Conservation (phyloP, 257 asterid genomes). For the Solanum paucissectum region DNA sequence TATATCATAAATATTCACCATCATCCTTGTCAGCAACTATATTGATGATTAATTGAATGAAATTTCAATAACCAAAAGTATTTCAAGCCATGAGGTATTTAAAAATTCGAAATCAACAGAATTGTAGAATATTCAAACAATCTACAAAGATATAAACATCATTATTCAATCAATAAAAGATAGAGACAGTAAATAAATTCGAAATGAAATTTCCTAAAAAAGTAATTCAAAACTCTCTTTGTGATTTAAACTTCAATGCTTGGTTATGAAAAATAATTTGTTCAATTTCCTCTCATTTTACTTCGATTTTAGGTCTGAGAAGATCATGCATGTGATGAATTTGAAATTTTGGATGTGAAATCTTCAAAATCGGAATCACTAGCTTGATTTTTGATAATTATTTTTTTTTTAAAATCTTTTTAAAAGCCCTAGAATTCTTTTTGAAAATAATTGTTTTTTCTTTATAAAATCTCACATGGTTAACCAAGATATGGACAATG, state of each 20-base stretch:
- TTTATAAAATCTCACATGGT: not conserved
- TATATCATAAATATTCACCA: not conserved
- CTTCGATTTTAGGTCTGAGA: not conserved
- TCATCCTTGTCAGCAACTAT: not conserved
- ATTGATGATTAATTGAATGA: not conserved
- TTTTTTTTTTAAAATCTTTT: accelerated
- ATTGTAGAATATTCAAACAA: too few relatives aligned
- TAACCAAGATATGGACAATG: not conserved
- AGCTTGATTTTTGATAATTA: too few relatives aligned
- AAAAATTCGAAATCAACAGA: not conserved
- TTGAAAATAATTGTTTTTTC: not conserved
- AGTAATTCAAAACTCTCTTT: not conserved
- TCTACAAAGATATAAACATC: not conserved
- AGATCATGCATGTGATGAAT: not conserved
- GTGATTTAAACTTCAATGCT: not conserved
- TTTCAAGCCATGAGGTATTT: not conserved
- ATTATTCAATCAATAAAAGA: not conserved
- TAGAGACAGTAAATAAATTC: not conserved
- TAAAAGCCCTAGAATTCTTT: not conserved
- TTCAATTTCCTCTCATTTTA: not conserved
- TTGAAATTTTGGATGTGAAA: not conserved
- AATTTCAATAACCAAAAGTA: not conserved
- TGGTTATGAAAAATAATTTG: not conserved
- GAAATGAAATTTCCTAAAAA: too few relatives aligned
- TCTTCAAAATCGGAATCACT: too few relatives aligned